These are phyloP conservation scores for Solanum appendiculatum DNA, from an alignment of 257 asterid species.

Conservation along the genomic window DNA sequence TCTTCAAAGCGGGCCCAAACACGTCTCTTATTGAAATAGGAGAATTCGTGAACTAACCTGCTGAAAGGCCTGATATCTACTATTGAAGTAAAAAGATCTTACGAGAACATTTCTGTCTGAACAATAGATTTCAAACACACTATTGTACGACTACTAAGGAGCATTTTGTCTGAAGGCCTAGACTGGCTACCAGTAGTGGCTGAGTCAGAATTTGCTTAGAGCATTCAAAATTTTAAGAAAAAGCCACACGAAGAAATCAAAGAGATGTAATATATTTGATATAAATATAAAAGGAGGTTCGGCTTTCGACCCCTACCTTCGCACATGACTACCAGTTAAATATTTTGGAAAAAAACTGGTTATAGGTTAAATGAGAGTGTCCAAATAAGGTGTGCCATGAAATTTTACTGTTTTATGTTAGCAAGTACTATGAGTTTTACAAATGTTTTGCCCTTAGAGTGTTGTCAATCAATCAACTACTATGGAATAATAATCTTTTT, in stretches of 20 bases:
- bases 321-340: neutral
- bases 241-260: neutral
- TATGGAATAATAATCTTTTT: neutral
- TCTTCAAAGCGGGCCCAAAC: no score
- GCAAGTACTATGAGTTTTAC: neutral
- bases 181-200: neutral
- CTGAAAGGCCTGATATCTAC: no score
- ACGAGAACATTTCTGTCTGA: no score
- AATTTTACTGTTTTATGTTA: neutral
- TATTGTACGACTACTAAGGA: neutral
- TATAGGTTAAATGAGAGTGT: neutral
- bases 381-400: neutral
- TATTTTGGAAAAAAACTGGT: neutral
- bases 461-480: neutral
- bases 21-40: no score
- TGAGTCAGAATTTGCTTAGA: neutral
- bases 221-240: neutral
- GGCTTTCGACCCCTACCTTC: neutral
- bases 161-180: neutral
- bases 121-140: neutral
- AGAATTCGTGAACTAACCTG: no score
- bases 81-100: no score
- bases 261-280: neutral
- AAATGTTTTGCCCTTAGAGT: neutral
- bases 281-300: neutral